Percentiles rank a stretch among this genome's conserved stretches.
phyloP scores from a whole-genome alignment of 169 alveolate genomes.

The Eimeria tenella region DNA sequence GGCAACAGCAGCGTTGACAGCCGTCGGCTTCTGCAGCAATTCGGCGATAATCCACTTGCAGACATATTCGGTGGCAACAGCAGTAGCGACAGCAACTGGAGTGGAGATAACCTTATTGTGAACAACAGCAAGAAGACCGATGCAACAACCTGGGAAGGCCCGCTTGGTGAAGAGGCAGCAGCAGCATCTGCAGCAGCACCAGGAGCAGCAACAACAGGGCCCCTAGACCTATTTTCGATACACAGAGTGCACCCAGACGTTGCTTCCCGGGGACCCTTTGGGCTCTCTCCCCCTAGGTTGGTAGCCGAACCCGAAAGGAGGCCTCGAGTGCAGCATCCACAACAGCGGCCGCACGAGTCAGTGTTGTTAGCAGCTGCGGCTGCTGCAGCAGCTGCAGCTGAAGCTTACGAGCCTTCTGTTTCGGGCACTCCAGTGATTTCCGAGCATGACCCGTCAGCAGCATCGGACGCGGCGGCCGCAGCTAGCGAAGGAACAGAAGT shows the following conservation, averaged over 20 bases:
- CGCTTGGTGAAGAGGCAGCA: background rate
- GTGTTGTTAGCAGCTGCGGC: background rate
- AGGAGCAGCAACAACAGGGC: background rate
- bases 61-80: background rate
- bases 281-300: background rate
- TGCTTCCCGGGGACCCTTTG: background rate
- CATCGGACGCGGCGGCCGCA: background rate
- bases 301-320: slow-evolving; percentile 33
- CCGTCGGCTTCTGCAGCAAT: background rate
- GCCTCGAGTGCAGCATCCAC: slow-evolving; percentile 20
- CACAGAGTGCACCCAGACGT: background rate
- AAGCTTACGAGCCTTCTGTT: background rate
- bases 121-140: background rate
- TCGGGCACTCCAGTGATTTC: background rate
- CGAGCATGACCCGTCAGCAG: background rate
- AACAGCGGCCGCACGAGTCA: background rate
- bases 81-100: background rate
- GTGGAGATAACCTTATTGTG: slow-evolving; percentile 1
- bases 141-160: background rate
- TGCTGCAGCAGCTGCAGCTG: background rate
- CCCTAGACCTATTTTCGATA: background rate
- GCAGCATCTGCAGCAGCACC: background rate
- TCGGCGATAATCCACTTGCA: background rate
- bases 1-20: background rate
- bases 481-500: background rate